Percentiles rank a stretch among this genome's conserved stretches.
Evolutionary conservation across 2,329 filamentous ascomycete genomes (phyloP).

Genomic region (Ilyonectria robusta): DNA sequence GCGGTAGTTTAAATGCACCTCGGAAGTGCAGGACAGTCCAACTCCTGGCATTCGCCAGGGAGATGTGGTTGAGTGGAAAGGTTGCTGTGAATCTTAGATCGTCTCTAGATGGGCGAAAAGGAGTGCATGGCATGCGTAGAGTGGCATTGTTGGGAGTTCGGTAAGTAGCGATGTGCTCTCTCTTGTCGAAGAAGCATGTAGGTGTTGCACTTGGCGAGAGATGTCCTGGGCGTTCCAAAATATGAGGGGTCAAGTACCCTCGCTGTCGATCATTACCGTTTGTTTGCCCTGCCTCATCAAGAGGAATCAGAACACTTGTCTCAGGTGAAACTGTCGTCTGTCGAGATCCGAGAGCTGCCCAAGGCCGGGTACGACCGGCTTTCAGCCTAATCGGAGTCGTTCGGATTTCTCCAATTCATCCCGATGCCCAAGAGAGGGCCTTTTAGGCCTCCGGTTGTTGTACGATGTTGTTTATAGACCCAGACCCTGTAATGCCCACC

Average conservation of each 20-base stretch:
- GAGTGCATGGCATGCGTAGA: not conserved
- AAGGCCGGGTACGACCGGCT: constrained; percentile 10
- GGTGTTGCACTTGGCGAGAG: not conserved
- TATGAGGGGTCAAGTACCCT: not conserved
- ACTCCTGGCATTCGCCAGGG: too few relatives aligned
- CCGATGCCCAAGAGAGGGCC: constrained; percentile 18
- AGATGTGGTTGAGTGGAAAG: not conserved
- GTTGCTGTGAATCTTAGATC: not conserved
- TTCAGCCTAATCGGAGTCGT: constrained; percentile 17
- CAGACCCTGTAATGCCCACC: constrained; percentile 4
- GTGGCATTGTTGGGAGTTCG: not conserved
- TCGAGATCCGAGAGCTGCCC: not conserved
- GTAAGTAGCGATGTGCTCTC: not conserved
- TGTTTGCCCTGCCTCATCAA: not conserved
- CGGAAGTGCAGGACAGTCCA: not conserved
- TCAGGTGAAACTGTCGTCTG: not conserved
- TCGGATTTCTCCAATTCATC: constrained; percentile 11
- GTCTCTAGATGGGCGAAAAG: not conserved
- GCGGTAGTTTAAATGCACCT: not conserved
- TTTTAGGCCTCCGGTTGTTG: not conserved
- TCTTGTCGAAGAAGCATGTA: not conserved
- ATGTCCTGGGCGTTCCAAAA: not conserved
- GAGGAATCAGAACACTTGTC: not conserved
- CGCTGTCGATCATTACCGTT: not conserved
- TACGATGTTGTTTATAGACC: constrained; percentile 13